A percentile compares a stretch with the other conserved stretches of the same genome.
phyloP scores from a whole-genome alignment of 257 asterid genomes.

The Solanum paucissectum region DNA sequence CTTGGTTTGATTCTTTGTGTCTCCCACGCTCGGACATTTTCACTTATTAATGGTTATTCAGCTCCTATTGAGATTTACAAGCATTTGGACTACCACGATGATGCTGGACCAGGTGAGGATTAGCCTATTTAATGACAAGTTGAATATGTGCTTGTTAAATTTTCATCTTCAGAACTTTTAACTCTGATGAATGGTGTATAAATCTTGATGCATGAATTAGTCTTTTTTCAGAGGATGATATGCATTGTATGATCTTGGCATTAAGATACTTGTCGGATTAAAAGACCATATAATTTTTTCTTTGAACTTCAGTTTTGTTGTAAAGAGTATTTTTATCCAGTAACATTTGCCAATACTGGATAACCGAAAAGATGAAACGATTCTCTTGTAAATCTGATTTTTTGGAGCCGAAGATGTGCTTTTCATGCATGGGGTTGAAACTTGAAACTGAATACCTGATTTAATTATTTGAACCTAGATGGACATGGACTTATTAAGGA shows the following conservation, averaged over 20 bases:
- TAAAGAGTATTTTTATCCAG: background rate
- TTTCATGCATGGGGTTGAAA: background rate
- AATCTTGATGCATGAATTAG: background rate
- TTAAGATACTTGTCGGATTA: background rate
- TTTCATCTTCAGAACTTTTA: background rate
- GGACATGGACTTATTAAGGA: background rate
- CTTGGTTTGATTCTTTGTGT: constrained; percentile 88
- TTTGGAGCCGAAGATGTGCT: background rate
- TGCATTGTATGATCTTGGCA: background rate
- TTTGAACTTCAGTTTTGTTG: background rate
- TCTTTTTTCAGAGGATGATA: background rate
- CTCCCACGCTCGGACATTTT: constrained; percentile 88
- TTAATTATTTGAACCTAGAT: background rate
- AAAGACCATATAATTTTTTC: background rate
- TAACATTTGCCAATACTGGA: background rate
- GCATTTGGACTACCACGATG: constrained; percentile 92
- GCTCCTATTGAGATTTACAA: constrained; percentile 95
- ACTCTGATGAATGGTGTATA: background rate
- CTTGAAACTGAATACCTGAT: background rate
- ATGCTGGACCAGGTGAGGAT: constrained; percentile 58
- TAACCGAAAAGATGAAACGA: background rate
- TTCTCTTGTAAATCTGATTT: background rate
- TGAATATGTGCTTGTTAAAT: background rate
- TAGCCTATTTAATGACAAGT: background rate
- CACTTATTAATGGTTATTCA: constrained; percentile 85